Base-by-base conservation (phyloP, 805 yeast species). In the Candida taoyuanica region DNA sequence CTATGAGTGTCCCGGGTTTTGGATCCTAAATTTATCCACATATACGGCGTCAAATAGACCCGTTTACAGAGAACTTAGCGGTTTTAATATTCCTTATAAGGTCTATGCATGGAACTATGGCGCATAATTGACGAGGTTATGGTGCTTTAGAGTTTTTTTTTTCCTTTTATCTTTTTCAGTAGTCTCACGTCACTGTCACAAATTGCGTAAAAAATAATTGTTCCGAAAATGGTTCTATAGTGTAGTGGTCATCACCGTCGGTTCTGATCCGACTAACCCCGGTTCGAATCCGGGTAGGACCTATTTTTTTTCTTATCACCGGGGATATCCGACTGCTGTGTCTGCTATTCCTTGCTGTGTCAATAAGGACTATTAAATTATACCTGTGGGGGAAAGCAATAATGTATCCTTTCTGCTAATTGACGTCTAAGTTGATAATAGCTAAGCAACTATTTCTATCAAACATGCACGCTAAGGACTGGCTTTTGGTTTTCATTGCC, bases 401-500 rank as follows among this genome's bases (percentile, higher is more conserved):
- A 21, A 21, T 21, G 24, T 11, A n/a, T n/a, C n/a, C n/a, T n/a
- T n/a, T n/a, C n/a, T n/a, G n/a, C n/a, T n/a, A n/a, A n/a, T n/a
- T n/a, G n/a, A n/a, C n/a, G n/a, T n/a, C n/a, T n/a, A n/a, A 25
- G n/a, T 12, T 8, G 25, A 25, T 25, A 9, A 9, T n/a, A 25
- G 14, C 28, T 6, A 9, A 6, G 28, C 13, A 9, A 25, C 15
- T 9, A 12, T 12, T 12, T 19, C 24, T 18, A 3, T 3, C 5
- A 17, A 39, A 17, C 12, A 61, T 61, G 65, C 65, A 61, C 48
- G 59, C 64, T 7, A 56, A 56, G 46, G 81, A 76, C 60, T 74
- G 87, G 86, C 66, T 81, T 41, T 56, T 80, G 43, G 87, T 83
- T 3, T 68, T 81, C 34, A 53, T 83, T 37, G 85, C 86, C 2